Percentiles rank a stretch among this genome's conserved stretches.
Conservation (phyloP, 345 rosid species). For the Microthlaspi erraticum region DNA sequence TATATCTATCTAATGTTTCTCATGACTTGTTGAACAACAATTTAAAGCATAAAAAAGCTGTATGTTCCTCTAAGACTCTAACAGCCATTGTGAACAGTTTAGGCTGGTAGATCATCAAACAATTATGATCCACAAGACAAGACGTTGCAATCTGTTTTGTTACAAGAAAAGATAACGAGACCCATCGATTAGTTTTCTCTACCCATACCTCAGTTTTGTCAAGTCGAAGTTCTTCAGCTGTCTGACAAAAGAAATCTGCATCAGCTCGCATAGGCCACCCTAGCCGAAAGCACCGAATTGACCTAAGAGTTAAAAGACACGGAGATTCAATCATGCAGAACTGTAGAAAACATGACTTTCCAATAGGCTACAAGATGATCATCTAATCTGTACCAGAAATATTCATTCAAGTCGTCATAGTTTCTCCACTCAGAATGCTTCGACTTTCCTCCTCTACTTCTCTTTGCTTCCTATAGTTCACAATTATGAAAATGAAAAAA, state of each 20-base stretch:
- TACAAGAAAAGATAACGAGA: background rate
- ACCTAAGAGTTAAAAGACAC: conserved; percentile 48
- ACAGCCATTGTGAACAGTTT: too few species aligned
- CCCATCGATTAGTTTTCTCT: conserved; percentile 7
- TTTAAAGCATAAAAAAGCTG: too few species aligned
- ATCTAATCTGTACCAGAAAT: conserved; percentile 61
- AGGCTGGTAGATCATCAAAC: background rate
- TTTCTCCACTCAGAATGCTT: conserved; percentile 85
- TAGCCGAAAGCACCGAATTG: conserved; percentile 69
- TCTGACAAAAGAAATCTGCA: conserved; percentile 71
- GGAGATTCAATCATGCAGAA: conserved; percentile 7
- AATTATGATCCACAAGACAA: background rate
- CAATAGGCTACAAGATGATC: conserved; percentile 7
- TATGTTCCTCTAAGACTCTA: too few species aligned
- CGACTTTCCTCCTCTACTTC: conserved; percentile 65
- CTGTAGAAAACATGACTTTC: conserved; percentile 4
- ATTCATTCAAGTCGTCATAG: conserved; percentile 72
- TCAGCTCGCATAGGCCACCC: conserved; percentile 85
- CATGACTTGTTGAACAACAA: too few species aligned
- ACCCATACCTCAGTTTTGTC: conserved; percentile 55
- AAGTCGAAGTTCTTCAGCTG: conserved; percentile 43
- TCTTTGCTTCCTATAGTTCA: conserved; percentile 61
- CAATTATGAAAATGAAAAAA: conserved; percentile 13
- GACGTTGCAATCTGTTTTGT: background rate
- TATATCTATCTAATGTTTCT: background rate